Percentiles rank a stretch among this genome's conserved stretches.
phyloP scores from a whole-genome alignment of 2,329 filamentous ascomycete species.

The Phoma herbarum region DNA sequence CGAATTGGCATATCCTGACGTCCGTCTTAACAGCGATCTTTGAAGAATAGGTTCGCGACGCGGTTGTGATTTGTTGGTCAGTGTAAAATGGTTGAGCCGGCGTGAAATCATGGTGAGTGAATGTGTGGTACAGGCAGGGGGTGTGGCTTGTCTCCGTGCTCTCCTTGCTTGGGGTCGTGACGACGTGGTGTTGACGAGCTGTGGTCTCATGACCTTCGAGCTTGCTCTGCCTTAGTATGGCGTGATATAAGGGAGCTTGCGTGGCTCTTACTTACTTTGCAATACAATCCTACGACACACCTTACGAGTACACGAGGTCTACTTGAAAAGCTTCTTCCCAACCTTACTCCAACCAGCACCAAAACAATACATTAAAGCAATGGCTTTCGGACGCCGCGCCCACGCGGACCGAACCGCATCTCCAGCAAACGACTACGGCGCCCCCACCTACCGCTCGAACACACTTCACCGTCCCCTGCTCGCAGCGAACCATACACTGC shows the following conservation, averaged over 20 bases:
- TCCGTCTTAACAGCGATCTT: not conserved
- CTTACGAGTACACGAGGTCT: not conserved
- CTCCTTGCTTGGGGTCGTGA: constrained; percentile 18
- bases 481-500: constrained; percentile 27
- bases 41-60: not conserved
- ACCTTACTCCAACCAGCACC: too few relatives aligned
- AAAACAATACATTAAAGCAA: not conserved
- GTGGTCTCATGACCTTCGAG: not conserved
- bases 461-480: constrained; percentile 26
- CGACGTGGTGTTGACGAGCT: constrained; percentile 10
- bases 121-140: constrained; percentile 10
- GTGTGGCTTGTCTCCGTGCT: not conserved
- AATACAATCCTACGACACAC: not conserved
- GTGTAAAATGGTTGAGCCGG: not conserved
- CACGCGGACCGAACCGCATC: not conserved
- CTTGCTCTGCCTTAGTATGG: not conserved
- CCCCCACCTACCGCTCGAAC: constrained; percentile 18
- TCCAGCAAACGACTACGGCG: not conserved
- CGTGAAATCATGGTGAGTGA: constrained; percentile 10
- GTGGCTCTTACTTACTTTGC: not conserved
- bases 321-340: too few relatives aligned
- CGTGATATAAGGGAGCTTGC: constrained; percentile 1
- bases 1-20: constrained; percentile 6
- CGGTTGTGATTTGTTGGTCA: not conserved
- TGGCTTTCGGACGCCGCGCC: constrained; percentile 20